Base-by-base conservation (phyloP, 345 rosid species). In the Limnanthes douglasii region DNA sequence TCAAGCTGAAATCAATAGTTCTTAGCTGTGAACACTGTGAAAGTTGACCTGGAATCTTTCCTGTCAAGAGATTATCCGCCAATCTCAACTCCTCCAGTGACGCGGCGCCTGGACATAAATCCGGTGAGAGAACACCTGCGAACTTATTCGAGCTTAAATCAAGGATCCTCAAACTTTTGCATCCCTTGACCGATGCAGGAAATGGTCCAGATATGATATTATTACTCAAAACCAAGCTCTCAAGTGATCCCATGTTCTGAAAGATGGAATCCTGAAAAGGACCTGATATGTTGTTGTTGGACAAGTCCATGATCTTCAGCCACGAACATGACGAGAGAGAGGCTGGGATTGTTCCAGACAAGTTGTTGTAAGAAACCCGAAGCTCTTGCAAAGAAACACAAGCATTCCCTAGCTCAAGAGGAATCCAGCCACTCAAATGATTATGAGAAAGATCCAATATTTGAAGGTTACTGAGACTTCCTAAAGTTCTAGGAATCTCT, bases 241-340 rank as follows among this genome's bases (percentile, higher is more conserved):
- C 92, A 5, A 90, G 52, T 11, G 92, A 61, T 4, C 64, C 63
- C 1, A 90, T 68, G 15, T 48, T 74, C 34, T 27, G 37, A 8
- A 83, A 84, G 47, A 83, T 51, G 2, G 50, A 54, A 53, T 68
- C 70, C 0, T 84, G 84, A 21, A 88, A 77, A 24, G 70, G 67
- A 21, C 97, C 97, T 0, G 98, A 61, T 33, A 88, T 45, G 35
- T 76, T 79, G 68, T 88, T 88, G 64, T 70, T 88, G 16, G 98
- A 88, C 27, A 88, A 60, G 55, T 88, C 92, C 15, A 88, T 74
- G 34, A 34, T 20, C 46, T 72, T 78, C 42, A 88, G 57, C 76
- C 46, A 70, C 18, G 84, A 69, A 37, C 98, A 88, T 0, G 81
- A 40, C 4, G 93, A 68, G 18, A 88, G 59, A 3, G 81, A 51